Conservation (phyloP, 306 rosid genomes). For the Astragalus membranaceus region DNA sequence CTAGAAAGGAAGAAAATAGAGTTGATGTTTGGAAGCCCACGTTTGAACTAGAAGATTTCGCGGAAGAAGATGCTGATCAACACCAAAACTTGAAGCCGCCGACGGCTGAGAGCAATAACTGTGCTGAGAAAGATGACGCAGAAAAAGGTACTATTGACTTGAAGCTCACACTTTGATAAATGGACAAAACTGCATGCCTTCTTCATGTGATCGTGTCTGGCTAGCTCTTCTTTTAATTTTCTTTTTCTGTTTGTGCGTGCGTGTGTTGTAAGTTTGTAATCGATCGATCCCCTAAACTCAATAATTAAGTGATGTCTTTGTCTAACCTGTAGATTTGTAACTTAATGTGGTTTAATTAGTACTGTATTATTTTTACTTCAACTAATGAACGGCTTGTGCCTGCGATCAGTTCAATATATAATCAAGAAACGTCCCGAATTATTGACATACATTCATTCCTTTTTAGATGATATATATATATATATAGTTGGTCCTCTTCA, state of each 20-base stretch:
- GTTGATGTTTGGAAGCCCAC: slow-evolving; percentile 42
- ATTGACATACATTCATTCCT: too few species aligned
- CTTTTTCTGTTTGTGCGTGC: not conserved
- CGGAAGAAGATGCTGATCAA: slow-evolving; percentile 7
- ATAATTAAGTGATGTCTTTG: not conserved
- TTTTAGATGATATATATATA: too few species aligned
- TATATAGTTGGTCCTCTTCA: too few species aligned
- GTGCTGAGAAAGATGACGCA: not conserved
- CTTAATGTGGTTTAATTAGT: too few species aligned
- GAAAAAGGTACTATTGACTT: slow-evolving; percentile 30
- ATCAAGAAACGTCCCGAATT: too few species aligned
- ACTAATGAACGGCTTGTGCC: not conserved
- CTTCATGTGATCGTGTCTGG: not conserved
- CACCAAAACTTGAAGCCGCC: not conserved
- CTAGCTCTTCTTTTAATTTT: not conserved
- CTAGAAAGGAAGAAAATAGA: not conserved
- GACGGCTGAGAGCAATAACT: not conserved
- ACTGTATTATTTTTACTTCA: too few species aligned
- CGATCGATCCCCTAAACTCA: not conserved
- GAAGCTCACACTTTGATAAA: slow-evolving; percentile 36
- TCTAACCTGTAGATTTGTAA: not conserved
- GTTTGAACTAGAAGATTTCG: slow-evolving; percentile 47
- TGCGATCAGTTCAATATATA: too few species aligned
- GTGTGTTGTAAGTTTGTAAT: not conserved
- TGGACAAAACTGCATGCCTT: not conserved